phyloP scores from a whole-genome alignment of 495 filamentous ascomycete genomes.

The Talaromyces borbonicus region DNA sequence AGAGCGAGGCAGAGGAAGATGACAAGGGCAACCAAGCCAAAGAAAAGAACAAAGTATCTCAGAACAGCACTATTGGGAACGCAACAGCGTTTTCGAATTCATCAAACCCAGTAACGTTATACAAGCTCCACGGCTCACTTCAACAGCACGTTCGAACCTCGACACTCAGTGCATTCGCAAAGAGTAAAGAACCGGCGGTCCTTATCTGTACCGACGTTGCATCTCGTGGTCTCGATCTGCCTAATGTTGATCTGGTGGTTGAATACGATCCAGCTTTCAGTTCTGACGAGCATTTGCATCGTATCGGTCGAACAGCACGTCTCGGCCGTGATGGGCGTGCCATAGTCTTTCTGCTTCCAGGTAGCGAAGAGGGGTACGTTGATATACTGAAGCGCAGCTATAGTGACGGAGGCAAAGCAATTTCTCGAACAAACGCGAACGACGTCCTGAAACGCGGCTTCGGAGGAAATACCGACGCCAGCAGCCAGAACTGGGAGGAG shows the following conservation, averaged over 20 bases:
- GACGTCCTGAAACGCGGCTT: constrained; percentile 55
- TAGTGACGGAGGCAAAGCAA: constrained; percentile 43
- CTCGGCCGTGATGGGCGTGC: constrained; percentile 84
- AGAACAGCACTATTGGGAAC: constrained; percentile 42
- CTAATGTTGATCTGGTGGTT: constrained; percentile 85
- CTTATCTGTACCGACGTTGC: constrained; percentile 93
- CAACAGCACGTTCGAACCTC: constrained; percentile 75
- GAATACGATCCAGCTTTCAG: constrained; percentile 94
- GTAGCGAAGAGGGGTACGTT: constrained; percentile 83
- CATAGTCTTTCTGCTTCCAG: constrained; percentile 79
- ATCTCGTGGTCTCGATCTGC: constrained; percentile 86
- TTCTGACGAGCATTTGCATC: constrained; percentile 82
- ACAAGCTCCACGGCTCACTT: constrained; percentile 89
- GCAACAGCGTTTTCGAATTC: constrained; percentile 40
- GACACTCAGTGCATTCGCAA: constrained; percentile 69
- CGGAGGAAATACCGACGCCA: constrained; percentile 28
- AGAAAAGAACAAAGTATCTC: constrained; percentile 15
- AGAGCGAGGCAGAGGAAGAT: constrained; percentile 16
- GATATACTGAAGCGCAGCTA: constrained; percentile 54
- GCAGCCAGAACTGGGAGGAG: constrained; percentile 52
- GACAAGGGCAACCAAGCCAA: constrained; percentile 11
- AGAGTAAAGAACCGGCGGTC: constrained; percentile 53
- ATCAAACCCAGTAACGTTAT: constrained; percentile 53
- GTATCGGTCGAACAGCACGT: constrained; percentile 89
- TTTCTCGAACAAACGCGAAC: constrained; percentile 45